Conservation (phyloP, 208 protist genomes). For the Leishmania gerbilli region DNA sequence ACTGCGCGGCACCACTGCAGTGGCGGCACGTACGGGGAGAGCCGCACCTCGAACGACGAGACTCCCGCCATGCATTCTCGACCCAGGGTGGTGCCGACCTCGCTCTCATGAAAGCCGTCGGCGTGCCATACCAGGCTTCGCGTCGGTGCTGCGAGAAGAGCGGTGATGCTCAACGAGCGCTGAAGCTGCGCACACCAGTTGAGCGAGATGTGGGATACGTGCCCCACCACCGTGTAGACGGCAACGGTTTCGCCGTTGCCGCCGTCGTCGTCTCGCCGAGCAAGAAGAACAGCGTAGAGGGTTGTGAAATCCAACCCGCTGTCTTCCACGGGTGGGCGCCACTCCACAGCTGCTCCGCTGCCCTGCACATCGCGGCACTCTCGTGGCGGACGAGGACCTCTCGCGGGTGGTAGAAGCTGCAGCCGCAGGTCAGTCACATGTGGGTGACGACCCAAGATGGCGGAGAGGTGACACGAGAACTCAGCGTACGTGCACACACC, state of each 20-base stretch:
- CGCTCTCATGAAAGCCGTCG: not conserved
- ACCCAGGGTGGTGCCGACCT: too few relatives aligned
- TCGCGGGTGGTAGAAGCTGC: slow-evolving; percentile 6
- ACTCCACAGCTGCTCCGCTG: not conserved
- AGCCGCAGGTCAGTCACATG: slow-evolving; percentile 5
- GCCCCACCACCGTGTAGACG: slow-evolving; percentile 20
- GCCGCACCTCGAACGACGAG: slow-evolving; percentile 26
- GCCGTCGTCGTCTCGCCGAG: not conserved
- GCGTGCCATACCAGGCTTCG: not conserved
- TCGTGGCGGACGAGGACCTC: not conserved
- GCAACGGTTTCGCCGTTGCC: not conserved
- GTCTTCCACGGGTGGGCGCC: not conserved
- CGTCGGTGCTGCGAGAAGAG: slow-evolving; percentile 21
- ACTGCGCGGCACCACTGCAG: slow-evolving; percentile 51
- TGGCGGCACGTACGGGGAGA: slow-evolving; percentile 48
- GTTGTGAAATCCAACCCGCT: slow-evolving; percentile 7
- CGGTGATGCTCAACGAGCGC: slow-evolving; percentile 46
- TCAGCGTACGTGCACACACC: slow-evolving; percentile 14
- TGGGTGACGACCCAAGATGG: slow-evolving; percentile 13
- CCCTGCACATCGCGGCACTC: not conserved
- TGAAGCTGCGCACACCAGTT: slow-evolving; percentile 69
- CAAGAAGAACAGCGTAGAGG: slow-evolving; percentile 20
- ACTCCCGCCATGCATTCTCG: not conserved
- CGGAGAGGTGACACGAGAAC: not conserved
- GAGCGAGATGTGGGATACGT: slow-evolving; percentile 26